Base-by-base conservation (phyloP, 495 filamentous ascomycete genomes). In the Parmelia sp. region DNA sequence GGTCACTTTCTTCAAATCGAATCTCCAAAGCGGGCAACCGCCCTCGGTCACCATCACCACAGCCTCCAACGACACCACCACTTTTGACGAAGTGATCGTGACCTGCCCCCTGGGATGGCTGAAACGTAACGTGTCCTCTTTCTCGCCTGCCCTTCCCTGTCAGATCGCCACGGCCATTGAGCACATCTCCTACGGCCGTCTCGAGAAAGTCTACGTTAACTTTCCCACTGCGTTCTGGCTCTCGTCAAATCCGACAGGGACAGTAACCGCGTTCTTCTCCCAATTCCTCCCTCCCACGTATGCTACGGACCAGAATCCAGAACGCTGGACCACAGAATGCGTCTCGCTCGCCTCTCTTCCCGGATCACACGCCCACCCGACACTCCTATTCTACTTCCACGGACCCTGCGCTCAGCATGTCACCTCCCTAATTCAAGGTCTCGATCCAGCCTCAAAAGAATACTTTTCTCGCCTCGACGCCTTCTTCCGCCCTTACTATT, bases 171-270 rank as follows among this genome's bases (percentile, higher is more conserved):
- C 84, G 67, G 91, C 91, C 14, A 95, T 98, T 70, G 73, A 83
- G 51, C 83, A 79, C 62, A 87, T 96, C 66, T 88, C 89, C 49
- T 97, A 96, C 72, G 94, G 94, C 27, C 84, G 84, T 57, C 82
- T 98, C 0, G 94, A 98, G 74, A 97, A 98, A 76, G 84, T 93
- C 35, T 96, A 96, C 74, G 83, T 97, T 42, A 90, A 83, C 44
- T 98, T 98, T 73, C 87, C 89, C 4, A 75, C 71, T 10, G 85
- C 94, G 4, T 87, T 86, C 71, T 88, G 86, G 86, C 74, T 84
- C 51, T 60, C 66, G 36, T 64, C 44, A 11, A 47, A 53, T 31
- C 21, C 63, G 17, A 66, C 51, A 29, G 36, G 62, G 21, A 62
- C 42, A 39, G 61, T 36, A 29, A 65, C 63, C 33, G 47, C 62